Evolutionary conservation across 345 rosid genomes (phyloP).

Genomic region (Lepidium didymum): DNA sequence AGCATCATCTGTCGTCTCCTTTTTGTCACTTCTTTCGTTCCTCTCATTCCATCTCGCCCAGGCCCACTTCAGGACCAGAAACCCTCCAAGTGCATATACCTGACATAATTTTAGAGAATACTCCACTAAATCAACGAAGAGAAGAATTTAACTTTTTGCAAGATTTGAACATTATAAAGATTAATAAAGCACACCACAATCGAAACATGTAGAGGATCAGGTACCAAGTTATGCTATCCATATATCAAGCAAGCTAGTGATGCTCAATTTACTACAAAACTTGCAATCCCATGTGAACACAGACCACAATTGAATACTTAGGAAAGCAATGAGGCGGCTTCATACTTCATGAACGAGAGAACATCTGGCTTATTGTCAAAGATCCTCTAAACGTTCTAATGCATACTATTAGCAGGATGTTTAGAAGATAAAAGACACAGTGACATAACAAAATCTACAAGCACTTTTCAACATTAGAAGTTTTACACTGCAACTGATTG

Average conservation of each 20-base stretch:
- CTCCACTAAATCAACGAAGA: not conserved
- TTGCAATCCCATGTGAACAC: not conserved
- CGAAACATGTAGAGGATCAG: not conserved
- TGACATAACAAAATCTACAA: not conserved
- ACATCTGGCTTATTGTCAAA: not conserved
- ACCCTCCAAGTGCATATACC: constrained; percentile 83
- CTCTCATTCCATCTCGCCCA: constrained; percentile 91
- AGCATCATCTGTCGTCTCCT: constrained; percentile 29
- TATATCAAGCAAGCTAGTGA: not conserved
- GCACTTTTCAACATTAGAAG: not conserved
- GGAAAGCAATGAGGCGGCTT: not conserved
- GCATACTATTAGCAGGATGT: not conserved
- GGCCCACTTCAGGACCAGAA: constrained; percentile 67
- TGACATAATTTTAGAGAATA: constrained; percentile 11
- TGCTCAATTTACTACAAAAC: not conserved
- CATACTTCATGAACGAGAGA: not conserved
- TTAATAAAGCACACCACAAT: not conserved
- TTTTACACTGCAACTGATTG: not conserved
- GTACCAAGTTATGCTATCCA: not conserved
- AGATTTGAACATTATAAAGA: not conserved
- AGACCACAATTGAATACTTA: not conserved
- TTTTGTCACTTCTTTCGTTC: constrained; percentile 46
- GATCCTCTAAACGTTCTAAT: not conserved
- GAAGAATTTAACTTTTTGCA: constrained; percentile 1
- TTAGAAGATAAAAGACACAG: not conserved